A percentile compares a stretch with the other conserved stretches of the same genome.
Conservation (phyloP, 1,284 basidiomycete species). For the Laetiporus sulphureus region DNA sequence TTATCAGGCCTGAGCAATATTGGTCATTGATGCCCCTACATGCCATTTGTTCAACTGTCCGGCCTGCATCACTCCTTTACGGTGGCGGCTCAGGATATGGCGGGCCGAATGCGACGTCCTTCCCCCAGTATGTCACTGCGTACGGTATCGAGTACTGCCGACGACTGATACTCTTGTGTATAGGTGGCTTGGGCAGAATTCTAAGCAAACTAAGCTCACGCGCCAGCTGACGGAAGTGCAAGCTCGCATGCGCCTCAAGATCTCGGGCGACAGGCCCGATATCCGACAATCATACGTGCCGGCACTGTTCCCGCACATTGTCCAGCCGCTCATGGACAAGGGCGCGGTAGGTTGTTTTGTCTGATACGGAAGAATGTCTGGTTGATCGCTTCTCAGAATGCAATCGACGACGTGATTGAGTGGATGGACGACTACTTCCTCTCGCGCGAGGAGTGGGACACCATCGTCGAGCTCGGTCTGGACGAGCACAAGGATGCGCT, state of each 20-base stretch:
- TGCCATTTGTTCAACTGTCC: conserved; percentile 84
- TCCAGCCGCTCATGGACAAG: conserved; percentile 70
- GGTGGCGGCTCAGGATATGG: conserved; percentile 67
- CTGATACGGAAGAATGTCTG: conserved; percentile 1
- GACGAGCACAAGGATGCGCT: conserved; percentile 70
- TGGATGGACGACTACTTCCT: conserved; percentile 94
- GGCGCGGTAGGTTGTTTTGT: conserved; percentile 47
- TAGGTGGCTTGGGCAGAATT: conserved; percentile 97
- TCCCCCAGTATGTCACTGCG: conserved; percentile 64
- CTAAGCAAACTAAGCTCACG: conserved; percentile 79
- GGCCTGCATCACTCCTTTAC: conserved; percentile 78
- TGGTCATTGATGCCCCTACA: conserved; percentile 95
- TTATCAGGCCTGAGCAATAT: conserved; percentile 80
- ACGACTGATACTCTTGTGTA: conserved; percentile 1
- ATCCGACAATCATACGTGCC: conserved; percentile 91
- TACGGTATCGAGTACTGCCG: too few species aligned
- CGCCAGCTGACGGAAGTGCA: conserved; percentile 88
- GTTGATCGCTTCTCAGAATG: conserved; percentile 43
- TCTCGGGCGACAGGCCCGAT: conserved; percentile 85
- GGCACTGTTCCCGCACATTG: conserved; percentile 72
- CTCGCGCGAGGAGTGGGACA: conserved; percentile 94
- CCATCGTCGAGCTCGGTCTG: conserved; percentile 88
- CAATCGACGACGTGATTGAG: conserved; percentile 77
- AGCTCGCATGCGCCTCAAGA: conserved; percentile 89
- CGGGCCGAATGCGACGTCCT: conserved; percentile 60